Conservation (phyloP, 2,329 filamentous ascomycete species). For the Venturia nashicola region DNA sequence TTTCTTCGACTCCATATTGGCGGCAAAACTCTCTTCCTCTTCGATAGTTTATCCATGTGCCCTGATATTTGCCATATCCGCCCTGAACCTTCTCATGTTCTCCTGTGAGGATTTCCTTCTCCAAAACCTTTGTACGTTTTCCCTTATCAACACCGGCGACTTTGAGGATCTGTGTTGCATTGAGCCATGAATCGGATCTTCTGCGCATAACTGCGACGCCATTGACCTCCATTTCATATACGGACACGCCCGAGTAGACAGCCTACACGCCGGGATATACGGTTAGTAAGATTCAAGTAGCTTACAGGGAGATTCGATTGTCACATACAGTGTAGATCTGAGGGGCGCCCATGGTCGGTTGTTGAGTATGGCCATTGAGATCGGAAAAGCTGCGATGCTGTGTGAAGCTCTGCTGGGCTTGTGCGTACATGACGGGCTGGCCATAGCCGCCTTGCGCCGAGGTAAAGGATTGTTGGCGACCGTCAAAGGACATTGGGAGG, state of each 20-base stretch:
- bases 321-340: constrained; percentile 37
- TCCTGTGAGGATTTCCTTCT: constrained; percentile 93
- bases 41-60: constrained; percentile 94
- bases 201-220: constrained; percentile 90
- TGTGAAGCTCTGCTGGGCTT: constrained; percentile 20
- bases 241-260: constrained; percentile 87
- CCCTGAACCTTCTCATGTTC: constrained; percentile 98
- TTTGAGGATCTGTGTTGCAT: constrained; percentile 96
- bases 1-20: constrained; percentile 62
- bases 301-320: background rate
- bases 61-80: constrained; percentile 97
- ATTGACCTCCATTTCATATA: constrained; percentile 98
- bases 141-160: constrained; percentile 96
- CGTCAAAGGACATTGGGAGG: constrained; percentile 8
- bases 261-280: constrained; percentile 39
- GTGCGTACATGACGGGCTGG: constrained; percentile 22
- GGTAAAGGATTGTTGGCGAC: background rate
- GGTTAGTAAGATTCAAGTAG: background rate
- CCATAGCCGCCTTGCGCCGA: constrained; percentile 12
- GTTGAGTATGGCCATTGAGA: constrained; percentile 21
- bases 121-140: constrained; percentile 91
- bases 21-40: constrained; percentile 86
- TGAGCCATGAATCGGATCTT: constrained; percentile 88
- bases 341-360: constrained; percentile 30
- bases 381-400: constrained; percentile 25